Percentiles rank a stretch among this genome's conserved stretches.
phyloP scores from a whole-genome alignment of 2,329 filamentous ascomycete species.

The Drechmeria coniospora region DNA sequence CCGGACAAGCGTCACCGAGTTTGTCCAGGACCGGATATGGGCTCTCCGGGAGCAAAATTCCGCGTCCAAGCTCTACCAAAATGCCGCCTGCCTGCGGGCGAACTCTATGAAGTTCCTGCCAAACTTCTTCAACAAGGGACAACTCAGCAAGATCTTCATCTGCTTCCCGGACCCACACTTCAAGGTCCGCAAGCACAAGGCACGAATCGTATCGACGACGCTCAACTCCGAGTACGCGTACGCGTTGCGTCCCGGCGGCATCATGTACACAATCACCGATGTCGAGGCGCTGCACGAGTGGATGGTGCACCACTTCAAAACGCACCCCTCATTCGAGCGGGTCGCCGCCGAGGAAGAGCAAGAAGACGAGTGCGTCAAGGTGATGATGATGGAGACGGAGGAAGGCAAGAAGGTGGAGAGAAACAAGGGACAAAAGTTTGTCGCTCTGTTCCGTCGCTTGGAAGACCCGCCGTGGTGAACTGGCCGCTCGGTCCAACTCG shows the following conservation, averaged over 20 bases:
- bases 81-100: slow-evolving; percentile 74
- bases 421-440: slow-evolving; percentile 80
- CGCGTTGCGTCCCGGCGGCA: slow-evolving; percentile 65
- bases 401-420: slow-evolving; percentile 93
- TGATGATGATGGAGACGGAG: slow-evolving; percentile 77
- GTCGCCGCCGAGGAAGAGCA: slow-evolving; percentile 52
- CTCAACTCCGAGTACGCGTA: slow-evolving; percentile 91
- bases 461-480: slow-evolving; percentile 69
- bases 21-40: slow-evolving; percentile 73
- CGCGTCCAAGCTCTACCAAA: slow-evolving; percentile 49
- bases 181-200: slow-evolving; percentile 94
- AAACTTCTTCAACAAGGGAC: slow-evolving; percentile 75
- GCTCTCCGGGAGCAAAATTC: slow-evolving; percentile 57
- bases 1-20: slow-evolving; percentile 75
- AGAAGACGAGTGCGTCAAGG: slow-evolving; percentile 51
- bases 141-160: slow-evolving; percentile 85
- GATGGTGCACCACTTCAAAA: slow-evolving; percentile 79
- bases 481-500: background rate
- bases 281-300: slow-evolving; percentile 86
- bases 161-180: slow-evolving; percentile 99
- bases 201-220: slow-evolving; percentile 77
- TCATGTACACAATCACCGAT: slow-evolving; percentile 93
- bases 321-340: slow-evolving; percentile 64
- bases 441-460: slow-evolving; percentile 70
- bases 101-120: slow-evolving; percentile 99